phyloP scores from a whole-genome alignment of 305 asterid genomes.

The Stenogyne calaminthoides region DNA sequence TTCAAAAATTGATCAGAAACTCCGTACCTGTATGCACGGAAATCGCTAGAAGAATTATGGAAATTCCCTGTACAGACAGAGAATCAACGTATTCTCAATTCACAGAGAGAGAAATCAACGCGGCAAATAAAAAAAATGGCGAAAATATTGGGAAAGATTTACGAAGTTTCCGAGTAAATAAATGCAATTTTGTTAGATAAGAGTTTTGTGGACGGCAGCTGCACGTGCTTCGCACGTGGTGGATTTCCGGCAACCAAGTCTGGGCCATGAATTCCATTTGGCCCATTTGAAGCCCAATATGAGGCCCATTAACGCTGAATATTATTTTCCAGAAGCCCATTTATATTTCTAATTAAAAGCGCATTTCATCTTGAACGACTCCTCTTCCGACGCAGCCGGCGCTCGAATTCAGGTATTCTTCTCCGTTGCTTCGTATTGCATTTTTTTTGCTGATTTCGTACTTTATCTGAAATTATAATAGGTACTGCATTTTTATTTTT shows the following conservation, averaged over 20 bases:
- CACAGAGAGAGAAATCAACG: background rate
- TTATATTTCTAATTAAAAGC: too few species aligned
- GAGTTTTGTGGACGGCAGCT: background rate
- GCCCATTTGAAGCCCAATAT: background rate
- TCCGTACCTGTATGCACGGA: background rate
- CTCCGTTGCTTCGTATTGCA: too few species aligned
- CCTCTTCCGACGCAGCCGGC: too few species aligned
- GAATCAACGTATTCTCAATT: constrained; percentile 6
- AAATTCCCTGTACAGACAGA: background rate
- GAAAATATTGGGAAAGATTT: constrained; percentile 1
- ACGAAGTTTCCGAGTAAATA: constrained; percentile 27
- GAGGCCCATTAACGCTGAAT: too few species aligned
- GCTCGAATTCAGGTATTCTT: too few species aligned
- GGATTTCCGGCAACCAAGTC: too few species aligned
- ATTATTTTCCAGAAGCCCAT: too few species aligned
- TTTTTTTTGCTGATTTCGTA: too few species aligned
- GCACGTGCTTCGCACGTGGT: background rate
- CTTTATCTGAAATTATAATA: too few species aligned
- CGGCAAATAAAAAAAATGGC: background rate
- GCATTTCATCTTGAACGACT: too few species aligned
- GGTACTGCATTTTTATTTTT: too few species aligned
- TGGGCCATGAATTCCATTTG: background rate
- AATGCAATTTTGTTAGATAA: background rate
- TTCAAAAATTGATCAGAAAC: constrained; percentile 24
- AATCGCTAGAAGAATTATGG: background rate